Evolutionary conservation across 2,329 filamentous ascomycete genomes (phyloP), one percentile per base, ranked within the genome.

Genomic region (Cryphonectria nitschkei): DNA sequence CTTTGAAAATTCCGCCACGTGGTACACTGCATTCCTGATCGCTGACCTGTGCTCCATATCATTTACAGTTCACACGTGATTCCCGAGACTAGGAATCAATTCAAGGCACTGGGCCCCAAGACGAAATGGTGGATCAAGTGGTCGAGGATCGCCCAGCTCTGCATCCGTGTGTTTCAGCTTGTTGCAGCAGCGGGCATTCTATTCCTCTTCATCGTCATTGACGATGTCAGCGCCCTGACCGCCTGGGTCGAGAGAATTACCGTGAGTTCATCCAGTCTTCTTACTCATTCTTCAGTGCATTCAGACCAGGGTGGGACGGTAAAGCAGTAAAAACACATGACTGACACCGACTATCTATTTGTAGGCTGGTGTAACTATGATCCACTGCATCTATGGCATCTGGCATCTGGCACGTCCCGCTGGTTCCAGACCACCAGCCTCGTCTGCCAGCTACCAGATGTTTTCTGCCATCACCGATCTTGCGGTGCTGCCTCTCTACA

Each of bases 401-500:
- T 96, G 93, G 76, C 94, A 98, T 79, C 88, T 97, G 54, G 85
- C 88, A 19, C 89, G 93, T 43, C 88, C 90, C 52, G 87, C 93
- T 0, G 89, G 89, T 64, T 88, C 86, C 61, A 89, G 94, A 67
- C 90, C 94, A 0, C 90, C 95, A 0, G 91, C 86, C 3, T 97
- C 93, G 32, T 93, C 94, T 26, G 91, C 93, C 19, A 95, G 93
- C 74, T 98, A 98, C 81, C 94, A 97, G 81, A 82, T 96, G 70
- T 98, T 98, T 79, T 89, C 94, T 2, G 85, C 88, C 14, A 82
- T 94, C 60, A 87, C 92, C 58, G 95, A 98, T 79, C 77, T 89
- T 19, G 82, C 82, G 14, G 81, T 87, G 61, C 75, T 87, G 37
- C 84, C 86, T 11, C 81, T 90, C 52, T 91, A 88, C 76, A 83